Evolutionary conservation across 1,284 basidiomycete species (phyloP).

Genomic region (Cutaneotrichosporon daszewskae): DNA sequence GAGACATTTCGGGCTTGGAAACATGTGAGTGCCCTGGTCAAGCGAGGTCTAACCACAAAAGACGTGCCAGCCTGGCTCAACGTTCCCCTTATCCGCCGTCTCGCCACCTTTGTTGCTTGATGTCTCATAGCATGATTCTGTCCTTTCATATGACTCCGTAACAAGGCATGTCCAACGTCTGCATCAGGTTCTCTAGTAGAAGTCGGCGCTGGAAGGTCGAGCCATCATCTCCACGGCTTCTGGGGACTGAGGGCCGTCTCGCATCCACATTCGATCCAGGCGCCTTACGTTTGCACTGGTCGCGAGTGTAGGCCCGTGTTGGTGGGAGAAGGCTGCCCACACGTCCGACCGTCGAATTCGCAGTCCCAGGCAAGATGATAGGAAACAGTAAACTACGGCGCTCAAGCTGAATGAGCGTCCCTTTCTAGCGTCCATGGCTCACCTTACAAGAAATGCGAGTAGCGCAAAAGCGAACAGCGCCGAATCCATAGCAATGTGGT

Average conservation of each 20-base stretch:
- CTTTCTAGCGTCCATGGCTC: constrained; percentile 1
- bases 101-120: constrained; percentile 36
- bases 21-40: constrained; percentile 37
- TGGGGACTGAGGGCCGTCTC: no score
- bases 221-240: constrained; percentile 4
- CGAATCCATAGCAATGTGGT: constrained; percentile 29
- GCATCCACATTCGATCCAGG: no score
- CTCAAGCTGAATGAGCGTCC: constrained; percentile 18
- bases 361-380: constrained; percentile 42
- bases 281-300: no score
- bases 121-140: background rate
- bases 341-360: constrained; percentile 36
- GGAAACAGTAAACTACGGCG: constrained; percentile 42
- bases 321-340: constrained; percentile 27
- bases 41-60: constrained; percentile 8
- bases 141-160: background rate
- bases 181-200: background rate
- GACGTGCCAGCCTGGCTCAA: constrained; percentile 40
- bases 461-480: constrained; percentile 34
- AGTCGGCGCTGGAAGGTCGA: background rate
- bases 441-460: constrained; percentile 33
- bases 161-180: no score
- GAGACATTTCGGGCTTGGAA: constrained; percentile 45
- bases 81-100: constrained; percentile 33
- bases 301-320: no score